Evolutionary conservation across 257 asterid genomes (phyloP).

Genomic region (Scutellaria baicalensis): DNA sequence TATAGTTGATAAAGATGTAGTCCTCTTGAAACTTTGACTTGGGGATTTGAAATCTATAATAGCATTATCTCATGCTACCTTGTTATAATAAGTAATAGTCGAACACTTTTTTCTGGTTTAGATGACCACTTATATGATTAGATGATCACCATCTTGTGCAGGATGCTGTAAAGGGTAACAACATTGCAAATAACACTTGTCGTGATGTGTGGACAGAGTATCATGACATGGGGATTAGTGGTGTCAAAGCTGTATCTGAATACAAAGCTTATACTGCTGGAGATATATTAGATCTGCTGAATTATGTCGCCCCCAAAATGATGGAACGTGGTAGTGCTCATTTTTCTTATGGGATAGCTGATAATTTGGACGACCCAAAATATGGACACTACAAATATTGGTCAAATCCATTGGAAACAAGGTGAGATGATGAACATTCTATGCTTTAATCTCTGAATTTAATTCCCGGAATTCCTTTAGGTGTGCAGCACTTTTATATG

Average conservation of each 20-base stretch:
- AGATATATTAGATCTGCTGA: slow-evolving; percentile 61
- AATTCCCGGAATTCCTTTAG: not conserved
- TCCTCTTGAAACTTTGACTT: not conserved
- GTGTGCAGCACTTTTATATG: too few species aligned
- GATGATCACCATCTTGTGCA: slow-evolving; percentile 23
- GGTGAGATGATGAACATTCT: slow-evolving; percentile 31
- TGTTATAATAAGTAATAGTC: not conserved
- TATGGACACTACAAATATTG: slow-evolving; percentile 75
- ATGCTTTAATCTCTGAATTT: not conserved
- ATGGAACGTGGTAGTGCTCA: slow-evolving; percentile 81
- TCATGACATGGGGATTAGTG: slow-evolving; percentile 77
- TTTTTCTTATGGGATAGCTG: slow-evolving; percentile 82
- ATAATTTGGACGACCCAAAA: slow-evolving; percentile 77
- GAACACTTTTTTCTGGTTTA: not conserved
- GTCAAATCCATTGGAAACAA: slow-evolving; percentile 94
- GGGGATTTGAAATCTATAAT: not conserved
- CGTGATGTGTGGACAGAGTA: slow-evolving; percentile 92
- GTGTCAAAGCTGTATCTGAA: slow-evolving; percentile 64
- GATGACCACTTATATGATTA: not conserved
- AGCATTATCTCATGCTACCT: not conserved
- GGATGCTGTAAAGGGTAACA: slow-evolving; percentile 80
- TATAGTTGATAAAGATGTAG: not conserved
- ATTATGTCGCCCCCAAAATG: slow-evolving; percentile 79
- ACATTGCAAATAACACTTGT: slow-evolving; percentile 55
- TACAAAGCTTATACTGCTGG: slow-evolving; percentile 75